phyloP scores from a whole-genome alignment of 139 green algal genomes.

The Mesotaenium endlicherianum region DNA sequence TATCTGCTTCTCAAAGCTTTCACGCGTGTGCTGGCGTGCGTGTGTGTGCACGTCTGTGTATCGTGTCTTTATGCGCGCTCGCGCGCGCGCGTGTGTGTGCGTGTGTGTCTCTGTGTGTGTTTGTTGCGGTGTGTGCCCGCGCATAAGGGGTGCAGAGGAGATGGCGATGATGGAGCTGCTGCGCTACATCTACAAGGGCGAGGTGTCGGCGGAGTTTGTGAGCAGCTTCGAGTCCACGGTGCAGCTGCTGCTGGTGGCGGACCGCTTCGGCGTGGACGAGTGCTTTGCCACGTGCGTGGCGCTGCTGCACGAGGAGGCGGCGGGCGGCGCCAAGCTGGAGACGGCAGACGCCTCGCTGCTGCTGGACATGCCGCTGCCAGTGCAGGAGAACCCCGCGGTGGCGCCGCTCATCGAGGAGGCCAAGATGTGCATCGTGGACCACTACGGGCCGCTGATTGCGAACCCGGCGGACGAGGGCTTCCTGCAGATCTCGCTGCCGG shows the following conservation, averaged over 20 bases:
- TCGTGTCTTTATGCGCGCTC: too few relatives aligned
- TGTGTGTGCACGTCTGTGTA: too few relatives aligned
- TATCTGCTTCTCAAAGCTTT: too few relatives aligned
- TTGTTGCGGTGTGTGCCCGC: too few relatives aligned
- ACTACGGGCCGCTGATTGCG: not conserved
- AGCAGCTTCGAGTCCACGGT: not conserved
- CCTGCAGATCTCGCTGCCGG: not conserved
- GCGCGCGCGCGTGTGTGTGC: too few relatives aligned
- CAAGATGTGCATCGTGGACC: constrained; percentile 4
- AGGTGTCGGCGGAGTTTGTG: not conserved
- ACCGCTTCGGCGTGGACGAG: not conserved
- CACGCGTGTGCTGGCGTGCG: too few relatives aligned
- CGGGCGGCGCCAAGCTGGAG: not conserved
- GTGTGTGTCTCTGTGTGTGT: too few relatives aligned
- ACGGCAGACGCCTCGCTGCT: not conserved
- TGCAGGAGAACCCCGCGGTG: not conserved
- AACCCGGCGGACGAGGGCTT: not conserved
- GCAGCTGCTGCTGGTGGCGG: constrained; percentile 6
- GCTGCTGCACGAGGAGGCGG: not conserved
- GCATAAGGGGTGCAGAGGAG: not conserved
- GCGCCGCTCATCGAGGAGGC: not conserved
- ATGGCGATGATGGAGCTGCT: not conserved
- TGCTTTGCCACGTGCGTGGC: not conserved
- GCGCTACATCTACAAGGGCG: constrained; percentile 8
- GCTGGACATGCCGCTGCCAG: not conserved